Evolutionary conservation across 2,329 filamentous ascomycete species (phyloP).

Genomic region (Pyrenochaeta sp.): DNA sequence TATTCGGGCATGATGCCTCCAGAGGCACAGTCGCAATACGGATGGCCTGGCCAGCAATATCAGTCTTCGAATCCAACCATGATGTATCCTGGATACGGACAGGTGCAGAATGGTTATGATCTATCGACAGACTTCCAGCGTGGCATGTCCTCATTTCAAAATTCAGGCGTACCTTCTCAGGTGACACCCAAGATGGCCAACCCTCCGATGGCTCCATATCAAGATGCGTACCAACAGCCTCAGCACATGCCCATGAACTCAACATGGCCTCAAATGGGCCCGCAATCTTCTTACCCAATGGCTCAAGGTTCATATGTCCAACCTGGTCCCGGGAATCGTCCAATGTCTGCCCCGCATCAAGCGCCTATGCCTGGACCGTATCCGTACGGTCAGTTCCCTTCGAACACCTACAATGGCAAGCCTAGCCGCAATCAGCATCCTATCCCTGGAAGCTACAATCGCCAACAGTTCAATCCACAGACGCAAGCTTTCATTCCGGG

Average conservation of each 20-base stretch:
- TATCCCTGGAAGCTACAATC: conserved; percentile 82
- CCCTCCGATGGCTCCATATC: conserved; percentile 44
- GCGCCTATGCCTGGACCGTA: conserved; percentile 62
- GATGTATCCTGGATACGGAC: conserved; percentile 39
- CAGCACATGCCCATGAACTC: conserved; percentile 40
- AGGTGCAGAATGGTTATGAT: conserved; percentile 52
- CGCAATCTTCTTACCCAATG: conserved; percentile 39
- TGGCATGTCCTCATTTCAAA: conserved; percentile 56
- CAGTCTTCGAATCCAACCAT: conserved; percentile 34
- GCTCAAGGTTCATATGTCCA: conserved; percentile 35
- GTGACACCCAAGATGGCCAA: conserved; percentile 51
- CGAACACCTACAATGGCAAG: conserved; percentile 63
- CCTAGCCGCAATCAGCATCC: conserved; percentile 81
- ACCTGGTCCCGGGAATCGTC: conserved; percentile 39
- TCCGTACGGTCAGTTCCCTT: conserved; percentile 79
- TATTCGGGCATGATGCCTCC: conserved; percentile 49
- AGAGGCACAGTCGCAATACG: conserved; percentile 47
- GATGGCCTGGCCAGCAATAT: conserved; percentile 45
- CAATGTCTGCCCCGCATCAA: conserved; percentile 48
- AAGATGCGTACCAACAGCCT: conserved; percentile 42
- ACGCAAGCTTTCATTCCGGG: conserved; percentile 89
- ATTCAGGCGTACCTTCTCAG: conserved; percentile 42
- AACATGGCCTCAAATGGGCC: conserved; percentile 44
- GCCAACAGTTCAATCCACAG: conserved; percentile 91
- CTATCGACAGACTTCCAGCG: conserved; percentile 56